Conservation (phyloP, 495 filamentous ascomycete genomes). For the Hypoxylon lienhwacheense region DNA sequence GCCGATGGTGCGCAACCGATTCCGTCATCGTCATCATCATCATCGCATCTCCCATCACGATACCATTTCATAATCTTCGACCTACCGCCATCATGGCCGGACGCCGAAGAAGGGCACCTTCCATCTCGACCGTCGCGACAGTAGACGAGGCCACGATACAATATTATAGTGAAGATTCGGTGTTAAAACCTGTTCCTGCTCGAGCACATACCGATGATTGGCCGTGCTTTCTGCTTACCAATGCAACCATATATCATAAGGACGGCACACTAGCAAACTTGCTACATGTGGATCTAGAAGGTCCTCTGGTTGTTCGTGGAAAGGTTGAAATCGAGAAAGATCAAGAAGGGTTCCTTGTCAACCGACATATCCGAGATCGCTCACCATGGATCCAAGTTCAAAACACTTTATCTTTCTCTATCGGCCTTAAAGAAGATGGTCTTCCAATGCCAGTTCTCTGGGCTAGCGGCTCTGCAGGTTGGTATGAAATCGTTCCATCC, state of each 20-base stretch:
- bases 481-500: slow-evolving; percentile 72
- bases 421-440: slow-evolving; percentile 60
- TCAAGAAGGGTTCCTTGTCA: slow-evolving; percentile 41
- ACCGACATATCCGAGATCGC: slow-evolving; percentile 42
- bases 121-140: slow-evolving; percentile 37
- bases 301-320: slow-evolving; percentile 50
- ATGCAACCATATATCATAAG: slow-evolving; percentile 48
- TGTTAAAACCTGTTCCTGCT: slow-evolving; percentile 40
- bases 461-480: slow-evolving; percentile 76
- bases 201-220: slow-evolving; percentile 35
- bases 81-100: slow-evolving; percentile 38
- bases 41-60: too few relatives aligned
- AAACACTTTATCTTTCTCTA: slow-evolving; percentile 66
- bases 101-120: slow-evolving; percentile 38
- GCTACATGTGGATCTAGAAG: slow-evolving; percentile 45
- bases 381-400: slow-evolving; percentile 64
- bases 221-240: slow-evolving; percentile 49
- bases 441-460: slow-evolving; percentile 66
- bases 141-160: slow-evolving; percentile 33
- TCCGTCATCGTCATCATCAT: background rate
- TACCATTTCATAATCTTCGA: background rate
- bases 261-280: slow-evolving; percentile 49
- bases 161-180: slow-evolving; percentile 38
- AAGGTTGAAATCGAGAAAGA: slow-evolving; percentile 45
- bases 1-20: background rate